Evolutionary conservation across 345 rosid species (phyloP).

Genomic region (Triadica sebifera): DNA sequence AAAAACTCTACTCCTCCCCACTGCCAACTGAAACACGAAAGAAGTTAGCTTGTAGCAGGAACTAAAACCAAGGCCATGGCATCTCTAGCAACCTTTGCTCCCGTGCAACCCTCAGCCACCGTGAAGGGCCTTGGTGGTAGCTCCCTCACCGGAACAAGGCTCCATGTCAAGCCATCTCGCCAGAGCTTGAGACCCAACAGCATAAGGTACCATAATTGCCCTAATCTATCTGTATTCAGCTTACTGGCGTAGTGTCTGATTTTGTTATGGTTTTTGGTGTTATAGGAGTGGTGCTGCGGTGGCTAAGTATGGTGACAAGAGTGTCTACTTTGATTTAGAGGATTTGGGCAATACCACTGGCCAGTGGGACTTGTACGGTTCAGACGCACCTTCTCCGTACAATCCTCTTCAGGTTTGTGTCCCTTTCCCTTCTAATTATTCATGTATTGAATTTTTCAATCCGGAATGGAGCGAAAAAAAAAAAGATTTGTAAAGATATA

Average conservation of each 20-base stretch:
- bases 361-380: constrained; percentile 93
- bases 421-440: background rate
- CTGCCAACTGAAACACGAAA: background rate
- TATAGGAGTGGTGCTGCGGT: constrained; percentile 60
- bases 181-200: constrained; percentile 54
- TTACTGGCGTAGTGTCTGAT: background rate
- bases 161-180: constrained; percentile 58
- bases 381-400: constrained; percentile 96
- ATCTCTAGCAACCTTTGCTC: constrained; percentile 63
- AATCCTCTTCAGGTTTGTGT: constrained; percentile 78
- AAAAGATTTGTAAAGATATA: background rate
- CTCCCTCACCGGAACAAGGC: constrained; percentile 71
- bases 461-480: background rate
- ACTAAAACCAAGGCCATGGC: constrained; percentile 54
- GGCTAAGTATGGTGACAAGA: constrained; percentile 95
- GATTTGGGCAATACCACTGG: constrained; percentile 97
- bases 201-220: constrained; percentile 37
- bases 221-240: background rate
- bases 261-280: background rate
- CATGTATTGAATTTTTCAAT: background rate
- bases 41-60: background rate
- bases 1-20: constrained; percentile 14
- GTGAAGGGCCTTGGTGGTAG: constrained; percentile 73
- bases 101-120: constrained; percentile 56
- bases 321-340: constrained; percentile 94